phyloP scores from a whole-genome alignment of 176 grass and related monocot genomes.

The Olyra latifolia region DNA sequence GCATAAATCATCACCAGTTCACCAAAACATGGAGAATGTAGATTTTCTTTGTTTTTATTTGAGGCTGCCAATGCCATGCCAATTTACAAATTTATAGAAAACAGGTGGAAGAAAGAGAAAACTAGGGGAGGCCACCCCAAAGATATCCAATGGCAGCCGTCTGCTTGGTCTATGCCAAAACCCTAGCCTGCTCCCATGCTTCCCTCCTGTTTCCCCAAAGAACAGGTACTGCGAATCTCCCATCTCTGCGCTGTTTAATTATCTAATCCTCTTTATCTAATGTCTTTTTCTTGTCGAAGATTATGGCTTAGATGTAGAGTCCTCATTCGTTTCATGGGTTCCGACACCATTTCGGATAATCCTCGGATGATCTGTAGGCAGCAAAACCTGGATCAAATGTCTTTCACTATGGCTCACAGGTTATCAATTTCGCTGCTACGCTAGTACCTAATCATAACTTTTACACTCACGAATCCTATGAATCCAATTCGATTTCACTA shows the following conservation, averaged over 20 bases:
- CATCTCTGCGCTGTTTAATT: not conserved
- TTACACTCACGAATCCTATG: not conserved
- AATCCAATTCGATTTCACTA: not conserved
- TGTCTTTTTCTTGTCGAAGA: not conserved
- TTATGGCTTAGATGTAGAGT: not conserved
- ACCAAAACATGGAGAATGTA: too few relatives aligned
- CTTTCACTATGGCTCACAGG: not conserved
- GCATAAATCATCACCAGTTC: too few relatives aligned
- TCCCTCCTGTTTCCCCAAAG: not conserved
- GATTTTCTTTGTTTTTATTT: too few relatives aligned
- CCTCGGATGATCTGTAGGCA: not conserved
- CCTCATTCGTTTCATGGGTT: not conserved
- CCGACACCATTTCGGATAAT: not conserved
- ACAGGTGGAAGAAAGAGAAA: not conserved
- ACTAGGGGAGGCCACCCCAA: not conserved
- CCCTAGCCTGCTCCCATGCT: slow-evolving; percentile 5
- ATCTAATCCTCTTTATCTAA: not conserved
- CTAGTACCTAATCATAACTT: not conserved
- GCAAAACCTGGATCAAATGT: not conserved
- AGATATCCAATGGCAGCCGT: slow-evolving; percentile 30
- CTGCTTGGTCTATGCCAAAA: slow-evolving; percentile 21
- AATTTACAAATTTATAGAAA: not conserved
- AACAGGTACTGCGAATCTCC: slow-evolving; percentile 22
- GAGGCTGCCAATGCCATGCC: too few relatives aligned
- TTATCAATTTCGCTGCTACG: not conserved